These are phyloP conservation scores for Conringia planisiliqua DNA, from an alignment of 345 rosid species.

Conservation along the genomic window DNA sequence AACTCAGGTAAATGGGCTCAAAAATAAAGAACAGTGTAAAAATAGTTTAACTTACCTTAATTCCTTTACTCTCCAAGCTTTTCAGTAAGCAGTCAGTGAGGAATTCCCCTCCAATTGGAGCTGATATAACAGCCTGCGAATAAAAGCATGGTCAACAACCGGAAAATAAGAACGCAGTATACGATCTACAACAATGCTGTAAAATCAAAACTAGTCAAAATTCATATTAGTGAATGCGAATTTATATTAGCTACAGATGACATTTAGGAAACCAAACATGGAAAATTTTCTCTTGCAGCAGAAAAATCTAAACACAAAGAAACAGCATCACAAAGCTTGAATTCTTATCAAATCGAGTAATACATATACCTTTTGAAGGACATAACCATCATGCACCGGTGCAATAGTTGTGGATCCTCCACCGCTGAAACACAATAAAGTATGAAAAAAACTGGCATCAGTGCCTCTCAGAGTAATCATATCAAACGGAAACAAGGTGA, in stretches of 20 bases:
- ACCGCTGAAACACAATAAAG: constrained; percentile 52
- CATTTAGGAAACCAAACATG: neutral
- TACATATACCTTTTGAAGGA: constrained; percentile 82
- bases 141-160: constrained; percentile 13
- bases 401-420: constrained; percentile 97
- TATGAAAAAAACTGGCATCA: constrained; percentile 2
- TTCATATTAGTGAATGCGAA: neutral
- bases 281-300: neutral
- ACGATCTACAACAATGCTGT: neutral
- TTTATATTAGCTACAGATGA: neutral
- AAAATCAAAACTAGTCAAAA: neutral
- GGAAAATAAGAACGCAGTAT: neutral
- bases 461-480: neutral
- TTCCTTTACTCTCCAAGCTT: constrained; percentile 96
- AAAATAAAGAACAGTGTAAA: neutral
- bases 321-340: neutral
- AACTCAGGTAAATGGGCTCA: neutral
- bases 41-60: constrained; percentile 51
- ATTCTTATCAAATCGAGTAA: neutral
- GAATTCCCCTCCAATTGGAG: constrained; percentile 93
- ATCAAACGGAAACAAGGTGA: neutral
- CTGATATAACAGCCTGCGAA: constrained; percentile 65
- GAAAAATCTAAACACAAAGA: constrained; percentile 6
- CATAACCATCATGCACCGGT: constrained; percentile 97
- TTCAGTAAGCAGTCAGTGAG: constrained; percentile 91